These are phyloP conservation scores for Lachnellula hyalina DNA, from an alignment of 2,329 filamentous ascomycete genomes.

Conservation along the genomic window DNA sequence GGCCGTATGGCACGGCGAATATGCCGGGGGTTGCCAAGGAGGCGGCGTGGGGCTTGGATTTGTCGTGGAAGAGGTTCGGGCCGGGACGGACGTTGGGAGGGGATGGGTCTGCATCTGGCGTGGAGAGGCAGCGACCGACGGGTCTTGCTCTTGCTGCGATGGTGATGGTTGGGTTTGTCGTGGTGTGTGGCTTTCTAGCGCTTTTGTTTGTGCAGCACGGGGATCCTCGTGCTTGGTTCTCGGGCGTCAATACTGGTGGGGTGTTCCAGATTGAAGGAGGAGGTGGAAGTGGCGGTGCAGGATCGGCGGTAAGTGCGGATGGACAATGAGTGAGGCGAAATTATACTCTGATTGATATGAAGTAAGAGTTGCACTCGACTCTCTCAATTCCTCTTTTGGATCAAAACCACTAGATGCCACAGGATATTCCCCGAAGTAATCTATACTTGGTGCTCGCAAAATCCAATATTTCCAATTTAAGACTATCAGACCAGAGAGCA, in stretches of 20 bases:
- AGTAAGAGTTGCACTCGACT: too few relatives aligned
- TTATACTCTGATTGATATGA: too few relatives aligned
- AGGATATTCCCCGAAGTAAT: too few relatives aligned
- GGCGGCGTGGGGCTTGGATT: slow-evolving; percentile 9
- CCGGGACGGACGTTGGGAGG: slow-evolving; percentile 68
- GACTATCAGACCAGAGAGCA: too few relatives aligned
- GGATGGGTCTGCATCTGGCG: neutral
- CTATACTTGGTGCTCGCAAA: too few relatives aligned
- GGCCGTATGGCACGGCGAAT: slow-evolving; percentile 9
- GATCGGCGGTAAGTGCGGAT: too few relatives aligned
- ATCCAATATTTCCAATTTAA: too few relatives aligned
- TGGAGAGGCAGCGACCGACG: slow-evolving; percentile 3
- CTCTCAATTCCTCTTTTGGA: too few relatives aligned
- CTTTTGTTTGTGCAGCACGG: neutral
- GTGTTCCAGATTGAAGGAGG: too few relatives aligned
- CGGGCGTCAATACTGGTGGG: neutral
- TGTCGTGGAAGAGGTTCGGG: slow-evolving; percentile 79
- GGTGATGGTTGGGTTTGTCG: slow-evolving; percentile 6
- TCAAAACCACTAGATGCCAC: too few relatives aligned
- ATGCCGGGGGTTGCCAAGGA: neutral
- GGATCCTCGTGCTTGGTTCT: neutral
- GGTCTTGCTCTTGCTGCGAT: slow-evolving; percentile 7
- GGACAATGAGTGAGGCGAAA: too few relatives aligned
- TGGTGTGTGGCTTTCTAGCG: slow-evolving; percentile 4
- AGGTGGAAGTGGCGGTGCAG: too few relatives aligned